Evolutionary conservation across 768 basidiomycete genomes (phyloP).

Genomic region (Kwoniella pini): DNA sequence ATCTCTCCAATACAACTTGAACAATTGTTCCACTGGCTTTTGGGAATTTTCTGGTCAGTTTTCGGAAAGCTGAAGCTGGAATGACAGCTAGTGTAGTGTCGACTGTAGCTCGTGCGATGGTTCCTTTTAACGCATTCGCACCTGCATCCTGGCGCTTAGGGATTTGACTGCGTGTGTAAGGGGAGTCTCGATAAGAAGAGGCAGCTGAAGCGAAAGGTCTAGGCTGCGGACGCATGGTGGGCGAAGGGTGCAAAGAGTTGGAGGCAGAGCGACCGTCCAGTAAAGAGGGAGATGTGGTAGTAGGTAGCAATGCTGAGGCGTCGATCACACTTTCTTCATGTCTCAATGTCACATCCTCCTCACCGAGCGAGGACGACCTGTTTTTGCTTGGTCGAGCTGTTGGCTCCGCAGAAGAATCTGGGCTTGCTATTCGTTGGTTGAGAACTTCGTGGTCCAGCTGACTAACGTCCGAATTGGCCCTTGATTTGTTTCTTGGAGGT

Average conservation of each 20-base stretch:
- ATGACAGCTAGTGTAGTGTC: conserved; percentile 98
- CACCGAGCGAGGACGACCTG: conserved; percentile 10
- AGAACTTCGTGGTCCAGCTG: conserved; percentile 41
- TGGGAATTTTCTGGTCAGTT: conserved; percentile 92
- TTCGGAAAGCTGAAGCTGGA: conserved; percentile 92
- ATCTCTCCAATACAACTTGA: conserved; percentile 90
- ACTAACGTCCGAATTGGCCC: conserved; percentile 52
- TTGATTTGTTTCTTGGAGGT: conserved; percentile 13
- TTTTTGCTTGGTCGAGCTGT: neutral
- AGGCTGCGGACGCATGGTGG: conserved; percentile 1
- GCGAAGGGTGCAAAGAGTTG: conserved; percentile 18
- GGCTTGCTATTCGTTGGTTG: conserved; percentile 14
- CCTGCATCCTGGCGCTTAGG: conserved; percentile 10
- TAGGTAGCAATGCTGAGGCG: conserved; percentile 14
- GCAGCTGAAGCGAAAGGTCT: conserved; percentile 4
- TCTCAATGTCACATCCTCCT: neutral
- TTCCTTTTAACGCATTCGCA: conserved; percentile 35
- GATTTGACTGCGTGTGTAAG: neutral
- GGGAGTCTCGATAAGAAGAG: conserved; percentile 8
- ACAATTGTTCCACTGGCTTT: conserved; percentile 97
- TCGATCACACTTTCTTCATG: neutral
- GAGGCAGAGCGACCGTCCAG: neutral
- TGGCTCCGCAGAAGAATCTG: conserved; percentile 6
- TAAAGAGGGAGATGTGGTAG: conserved; percentile 22
- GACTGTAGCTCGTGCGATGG: conserved; percentile 84